Evolutionary conservation across 129 eudicot genomes (phyloP).

Genomic region (Tagetes erecta): DNA sequence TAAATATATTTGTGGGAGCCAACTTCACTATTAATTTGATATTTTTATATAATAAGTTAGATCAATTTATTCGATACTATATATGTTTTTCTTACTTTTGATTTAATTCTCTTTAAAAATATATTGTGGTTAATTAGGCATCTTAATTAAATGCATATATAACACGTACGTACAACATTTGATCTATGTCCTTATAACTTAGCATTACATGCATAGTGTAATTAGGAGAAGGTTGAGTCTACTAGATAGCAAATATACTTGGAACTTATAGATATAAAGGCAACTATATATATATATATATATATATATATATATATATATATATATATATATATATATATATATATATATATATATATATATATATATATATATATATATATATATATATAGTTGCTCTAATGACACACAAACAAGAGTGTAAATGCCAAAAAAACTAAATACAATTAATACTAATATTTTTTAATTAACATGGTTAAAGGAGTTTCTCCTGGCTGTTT

Average conservation of each 20-base stretch:
- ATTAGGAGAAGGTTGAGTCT: background rate
- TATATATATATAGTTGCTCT: background rate
- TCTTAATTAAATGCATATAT: too few species aligned
- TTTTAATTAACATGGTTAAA: constrained; percentile 31
- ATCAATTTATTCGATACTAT: too few species aligned
- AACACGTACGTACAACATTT: too few species aligned
- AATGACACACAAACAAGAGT: background rate
- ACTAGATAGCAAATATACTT: constrained; percentile 8
- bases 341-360: background rate
- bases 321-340: background rate
- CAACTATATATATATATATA: background rate
- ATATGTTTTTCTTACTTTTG: too few species aligned
- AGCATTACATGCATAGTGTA: background rate
- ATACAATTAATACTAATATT: background rate
- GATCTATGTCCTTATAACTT: background rate
- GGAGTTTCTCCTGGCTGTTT: constrained; percentile 70
- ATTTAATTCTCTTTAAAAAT: too few species aligned
- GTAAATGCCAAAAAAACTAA: constrained; percentile 15
- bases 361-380: background rate
- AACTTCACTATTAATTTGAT: too few species aligned
- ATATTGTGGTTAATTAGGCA: too few species aligned
- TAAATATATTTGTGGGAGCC: too few species aligned
- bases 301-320: too few species aligned
- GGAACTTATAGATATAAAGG: background rate
- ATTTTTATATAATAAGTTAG: too few species aligned